Evolutionary conservation across 495 filamentous ascomycete genomes (phyloP).

Genomic region (Xylaria venustula): DNA sequence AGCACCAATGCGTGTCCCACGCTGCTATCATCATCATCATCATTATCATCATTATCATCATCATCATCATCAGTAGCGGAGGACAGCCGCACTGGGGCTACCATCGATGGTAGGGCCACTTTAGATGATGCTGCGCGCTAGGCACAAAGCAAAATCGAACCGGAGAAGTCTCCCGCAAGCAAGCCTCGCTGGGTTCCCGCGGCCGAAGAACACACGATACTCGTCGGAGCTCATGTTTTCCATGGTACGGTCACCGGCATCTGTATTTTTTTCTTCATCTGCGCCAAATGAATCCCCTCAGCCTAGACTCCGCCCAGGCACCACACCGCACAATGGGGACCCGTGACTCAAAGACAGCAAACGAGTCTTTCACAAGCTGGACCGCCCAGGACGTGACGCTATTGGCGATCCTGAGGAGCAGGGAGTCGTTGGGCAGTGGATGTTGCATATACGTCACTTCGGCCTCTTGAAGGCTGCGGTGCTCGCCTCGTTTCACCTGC

Average conservation of each 20-base stretch:
- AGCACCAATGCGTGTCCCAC: not conserved
- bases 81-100: no score
- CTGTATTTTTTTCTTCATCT: no score
- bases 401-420: not conserved
- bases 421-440: not conserved
- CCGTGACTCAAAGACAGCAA: not conserved
- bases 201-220: no score
- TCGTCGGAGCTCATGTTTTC: no score
- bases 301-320: no score
- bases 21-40: not conserved
- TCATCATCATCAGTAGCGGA: no score
- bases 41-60: not conserved
- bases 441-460: not conserved
- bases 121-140: not conserved
- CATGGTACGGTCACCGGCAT: no score
- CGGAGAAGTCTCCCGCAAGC: no score
- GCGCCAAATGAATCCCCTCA: no score
- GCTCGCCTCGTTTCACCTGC: not conserved
- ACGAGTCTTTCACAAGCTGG: not conserved
- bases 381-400: not conserved
- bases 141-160: no score
- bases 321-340: not conserved
- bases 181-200: no score
- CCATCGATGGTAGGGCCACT: not conserved
- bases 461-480: not conserved